These are phyloP conservation scores for Omphalotus olearius DNA, from an alignment of 1,284 basidiomycete genomes.

Conservation along the genomic window DNA sequence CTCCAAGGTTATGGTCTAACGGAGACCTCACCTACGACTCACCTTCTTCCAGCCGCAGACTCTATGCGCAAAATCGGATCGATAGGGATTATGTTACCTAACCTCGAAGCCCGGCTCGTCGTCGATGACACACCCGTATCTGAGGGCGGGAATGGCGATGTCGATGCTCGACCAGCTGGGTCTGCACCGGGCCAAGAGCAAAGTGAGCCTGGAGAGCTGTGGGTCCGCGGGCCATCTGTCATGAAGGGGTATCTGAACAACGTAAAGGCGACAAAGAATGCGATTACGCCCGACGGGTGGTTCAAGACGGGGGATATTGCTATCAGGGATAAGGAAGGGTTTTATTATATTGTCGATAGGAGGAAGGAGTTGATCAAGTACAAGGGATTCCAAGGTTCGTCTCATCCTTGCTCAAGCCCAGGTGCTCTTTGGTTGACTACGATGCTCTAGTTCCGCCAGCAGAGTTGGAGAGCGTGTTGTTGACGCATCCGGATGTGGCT, in stretches of 20 bases:
- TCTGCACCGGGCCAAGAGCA: conserved; percentile 33
- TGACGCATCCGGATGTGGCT: conserved; percentile 67
- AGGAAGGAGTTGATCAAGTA: conserved; percentile 86
- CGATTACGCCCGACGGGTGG: conserved; percentile 73
- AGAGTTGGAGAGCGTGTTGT: conserved; percentile 72
- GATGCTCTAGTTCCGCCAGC: conserved; percentile 67
- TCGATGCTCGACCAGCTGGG: neutral
- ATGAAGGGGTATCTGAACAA: conserved; percentile 65
- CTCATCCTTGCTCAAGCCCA: conserved; percentile 17
- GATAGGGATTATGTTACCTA: conserved; percentile 73
- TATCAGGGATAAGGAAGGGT: conserved; percentile 58
- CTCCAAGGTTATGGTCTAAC: conserved; percentile 74
- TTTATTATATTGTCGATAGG: conserved; percentile 62
- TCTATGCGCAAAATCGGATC: conserved; percentile 50
- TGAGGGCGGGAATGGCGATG: conserved; percentile 29
- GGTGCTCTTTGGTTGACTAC: neutral
- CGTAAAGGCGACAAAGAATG: conserved; percentile 53
- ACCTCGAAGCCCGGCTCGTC: conserved; percentile 76
- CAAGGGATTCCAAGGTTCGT: conserved; percentile 63
- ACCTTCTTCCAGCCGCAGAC: conserved; percentile 38
- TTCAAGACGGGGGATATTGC: conserved; percentile 85
- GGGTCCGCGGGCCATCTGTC: conserved; percentile 26
- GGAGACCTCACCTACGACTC: conserved; percentile 67
- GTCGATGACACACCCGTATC: conserved; percentile 46
- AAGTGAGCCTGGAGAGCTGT: conserved; percentile 25